Conservation (phyloP, 1,284 basidiomycete genomes). For the Papiliotrema terrestris region DNA sequence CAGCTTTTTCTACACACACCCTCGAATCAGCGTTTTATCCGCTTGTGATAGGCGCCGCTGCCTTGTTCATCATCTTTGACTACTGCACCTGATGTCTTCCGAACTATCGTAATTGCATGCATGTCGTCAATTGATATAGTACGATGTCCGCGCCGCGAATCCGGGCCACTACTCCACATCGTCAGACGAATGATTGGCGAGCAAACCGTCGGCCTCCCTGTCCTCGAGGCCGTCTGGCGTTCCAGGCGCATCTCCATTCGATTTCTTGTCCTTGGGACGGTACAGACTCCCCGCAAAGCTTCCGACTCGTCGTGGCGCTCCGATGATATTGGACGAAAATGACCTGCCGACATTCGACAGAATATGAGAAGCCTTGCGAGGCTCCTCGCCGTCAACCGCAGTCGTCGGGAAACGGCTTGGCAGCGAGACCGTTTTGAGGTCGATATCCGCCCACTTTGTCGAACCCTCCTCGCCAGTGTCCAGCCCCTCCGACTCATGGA, state of each 20-base stretch:
- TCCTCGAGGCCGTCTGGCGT: background rate
- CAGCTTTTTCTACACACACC: too few species aligned
- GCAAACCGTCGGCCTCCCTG: background rate
- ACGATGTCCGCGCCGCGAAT: background rate
- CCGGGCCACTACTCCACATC: background rate
- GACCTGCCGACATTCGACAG: slow-evolving; percentile 28
- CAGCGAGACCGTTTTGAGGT: slow-evolving; percentile 17
- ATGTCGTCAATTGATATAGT: background rate
- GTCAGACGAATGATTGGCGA: background rate
- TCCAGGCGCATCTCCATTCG: background rate
- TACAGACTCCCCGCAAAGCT: slow-evolving; percentile 17
- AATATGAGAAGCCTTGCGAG: slow-evolving; percentile 1
- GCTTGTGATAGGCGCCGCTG: background rate
- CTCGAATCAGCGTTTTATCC: background rate
- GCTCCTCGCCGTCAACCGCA: background rate
- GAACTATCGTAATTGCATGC: background rate
- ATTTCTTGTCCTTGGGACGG: slow-evolving; percentile 3
- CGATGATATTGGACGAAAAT: slow-evolving; percentile 31
- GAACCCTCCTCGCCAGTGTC: slow-evolving; percentile 14
- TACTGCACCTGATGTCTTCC: background rate
- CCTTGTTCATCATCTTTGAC: background rate
- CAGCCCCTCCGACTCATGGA: slow-evolving; percentile 41
- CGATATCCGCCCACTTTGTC: slow-evolving; percentile 13
- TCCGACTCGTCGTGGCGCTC: slow-evolving; percentile 30
- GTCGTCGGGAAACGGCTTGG: slow-evolving; percentile 6